phyloP scores from a whole-genome alignment of 352 stramenopile genomes.

The Phytophthora hybrid region DNA sequence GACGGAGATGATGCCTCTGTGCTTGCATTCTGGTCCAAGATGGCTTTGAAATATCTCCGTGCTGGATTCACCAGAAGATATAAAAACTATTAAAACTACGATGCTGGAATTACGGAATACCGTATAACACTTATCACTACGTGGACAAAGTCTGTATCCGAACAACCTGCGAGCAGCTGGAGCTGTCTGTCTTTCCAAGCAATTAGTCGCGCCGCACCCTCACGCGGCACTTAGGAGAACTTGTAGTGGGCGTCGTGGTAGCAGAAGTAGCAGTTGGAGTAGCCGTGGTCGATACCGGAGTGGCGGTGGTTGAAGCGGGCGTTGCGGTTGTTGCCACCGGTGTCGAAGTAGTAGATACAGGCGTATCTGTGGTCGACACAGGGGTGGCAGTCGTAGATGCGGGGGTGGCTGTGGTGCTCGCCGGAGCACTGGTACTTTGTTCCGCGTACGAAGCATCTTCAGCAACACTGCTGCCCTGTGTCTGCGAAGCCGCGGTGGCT shows the following conservation, averaged over 20 bases:
- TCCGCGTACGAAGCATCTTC: conserved; percentile 19
- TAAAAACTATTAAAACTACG: no score
- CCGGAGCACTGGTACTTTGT: neutral
- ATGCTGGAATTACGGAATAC: neutral
- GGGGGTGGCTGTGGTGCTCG: conserved; percentile 5
- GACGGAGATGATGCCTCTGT: neutral
- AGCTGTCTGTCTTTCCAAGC: conserved; percentile 1
- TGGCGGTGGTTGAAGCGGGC: neutral
- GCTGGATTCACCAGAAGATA: neutral
- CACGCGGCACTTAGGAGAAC: conserved; percentile 34
- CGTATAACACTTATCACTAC: conserved; percentile 10
- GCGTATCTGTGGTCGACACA: conserved; percentile 10
- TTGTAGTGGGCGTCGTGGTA: conserved; percentile 13
- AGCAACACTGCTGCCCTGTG: conserved; percentile 12
- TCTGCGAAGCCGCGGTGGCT: conserved; percentile 20
- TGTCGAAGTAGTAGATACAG: conserved; percentile 10
- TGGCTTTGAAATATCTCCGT: neutral
- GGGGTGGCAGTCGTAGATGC: conserved; percentile 13
- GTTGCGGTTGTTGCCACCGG: conserved; percentile 9
- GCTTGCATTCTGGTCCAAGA: neutral
- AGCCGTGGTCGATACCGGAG: conserved; percentile 2
- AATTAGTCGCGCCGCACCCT: conserved; percentile 25
- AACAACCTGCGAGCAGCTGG: conserved; percentile 14
- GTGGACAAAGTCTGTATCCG: conserved; percentile 12
- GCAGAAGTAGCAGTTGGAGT: neutral